These are phyloP conservation scores for Colletotrichum incanum DNA, from an alignment of 2,329 filamentous ascomycete genomes.

Conservation along the genomic window DNA sequence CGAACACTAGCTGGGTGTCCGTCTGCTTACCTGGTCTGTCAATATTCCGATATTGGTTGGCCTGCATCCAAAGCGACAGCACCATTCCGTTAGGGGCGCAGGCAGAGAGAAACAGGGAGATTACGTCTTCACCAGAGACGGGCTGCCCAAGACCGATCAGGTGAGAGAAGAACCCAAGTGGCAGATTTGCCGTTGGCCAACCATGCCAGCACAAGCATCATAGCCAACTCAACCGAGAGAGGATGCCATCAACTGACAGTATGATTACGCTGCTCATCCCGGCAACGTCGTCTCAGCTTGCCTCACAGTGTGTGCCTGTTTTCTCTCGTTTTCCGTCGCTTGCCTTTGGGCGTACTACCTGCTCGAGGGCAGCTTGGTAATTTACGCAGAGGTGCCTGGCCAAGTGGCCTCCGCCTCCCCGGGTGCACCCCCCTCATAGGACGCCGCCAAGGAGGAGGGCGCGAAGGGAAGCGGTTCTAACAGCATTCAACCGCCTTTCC, in stretches of 20 bases:
- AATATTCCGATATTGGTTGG: slow-evolving; percentile 14
- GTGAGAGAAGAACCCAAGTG: background rate
- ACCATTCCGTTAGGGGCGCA: background rate
- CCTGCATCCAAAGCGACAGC: slow-evolving; percentile 1
- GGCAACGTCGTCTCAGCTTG: background rate
- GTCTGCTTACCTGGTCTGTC: slow-evolving; percentile 12
- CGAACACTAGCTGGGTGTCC: slow-evolving; percentile 16
- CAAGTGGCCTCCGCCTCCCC: slow-evolving; percentile 22
- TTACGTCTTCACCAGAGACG: background rate
- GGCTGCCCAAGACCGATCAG: background rate
- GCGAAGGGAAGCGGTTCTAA: slow-evolving; percentile 7
- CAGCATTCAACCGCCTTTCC: slow-evolving; percentile 29
- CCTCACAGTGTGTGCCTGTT: background rate
- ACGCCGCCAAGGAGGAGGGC: slow-evolving; percentile 3
- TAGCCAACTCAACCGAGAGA: background rate
- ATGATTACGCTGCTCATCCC: background rate
- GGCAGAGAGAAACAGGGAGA: slow-evolving; percentile 9
- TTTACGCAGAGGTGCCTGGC: slow-evolving; percentile 8
- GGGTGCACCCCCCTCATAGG: slow-evolving; percentile 25
- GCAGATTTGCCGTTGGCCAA: background rate
- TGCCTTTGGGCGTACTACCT: background rate
- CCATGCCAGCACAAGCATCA: background rate
- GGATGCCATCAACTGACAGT: background rate
- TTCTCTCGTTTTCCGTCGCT: background rate
- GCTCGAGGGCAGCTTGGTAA: slow-evolving; percentile 12